A percentile compares a stretch with the other conserved stretches of the same genome.
Conservation (phyloP, 2,329 filamentous ascomycete species). For the Nothomitra cinnamomea region DNA sequence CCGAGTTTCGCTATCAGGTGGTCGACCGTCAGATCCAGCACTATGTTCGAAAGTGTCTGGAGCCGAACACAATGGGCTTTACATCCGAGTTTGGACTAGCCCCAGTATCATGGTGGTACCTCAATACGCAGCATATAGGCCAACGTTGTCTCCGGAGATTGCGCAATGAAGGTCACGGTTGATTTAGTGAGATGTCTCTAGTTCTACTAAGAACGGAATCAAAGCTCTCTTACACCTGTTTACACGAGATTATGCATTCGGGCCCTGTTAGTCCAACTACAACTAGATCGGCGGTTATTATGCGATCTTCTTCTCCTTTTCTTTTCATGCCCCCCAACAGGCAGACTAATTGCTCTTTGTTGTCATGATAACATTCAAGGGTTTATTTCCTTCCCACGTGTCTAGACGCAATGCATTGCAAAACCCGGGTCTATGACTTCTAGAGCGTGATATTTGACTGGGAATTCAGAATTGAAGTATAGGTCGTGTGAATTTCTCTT, state of each 20-base stretch:
- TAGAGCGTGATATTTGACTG: background rate
- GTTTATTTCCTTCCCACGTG: background rate
- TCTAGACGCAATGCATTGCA: slow-evolving; percentile 3
- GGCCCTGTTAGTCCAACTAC: background rate
- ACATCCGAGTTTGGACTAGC: no score
- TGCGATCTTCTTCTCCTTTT: background rate
- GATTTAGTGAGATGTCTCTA: background rate
- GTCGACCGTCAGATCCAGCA: background rate
- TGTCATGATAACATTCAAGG: background rate
- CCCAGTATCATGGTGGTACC: no score
- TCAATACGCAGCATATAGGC: no score
- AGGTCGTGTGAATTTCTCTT: background rate
- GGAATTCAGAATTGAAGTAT: background rate
- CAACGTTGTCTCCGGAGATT: background rate
- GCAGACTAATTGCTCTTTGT: background rate
- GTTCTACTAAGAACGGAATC: background rate
- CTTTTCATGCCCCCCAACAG: background rate
- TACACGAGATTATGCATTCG: background rate
- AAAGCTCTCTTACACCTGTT: background rate
- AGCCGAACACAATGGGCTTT: no score
- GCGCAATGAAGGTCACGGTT: background rate
- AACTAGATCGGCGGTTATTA: background rate
- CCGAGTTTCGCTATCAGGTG: background rate
- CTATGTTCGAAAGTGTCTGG: no score
- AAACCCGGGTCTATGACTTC: background rate